Conservation (phyloP, 345 rosid genomes). For the Atalantia buxifolia region DNA sequence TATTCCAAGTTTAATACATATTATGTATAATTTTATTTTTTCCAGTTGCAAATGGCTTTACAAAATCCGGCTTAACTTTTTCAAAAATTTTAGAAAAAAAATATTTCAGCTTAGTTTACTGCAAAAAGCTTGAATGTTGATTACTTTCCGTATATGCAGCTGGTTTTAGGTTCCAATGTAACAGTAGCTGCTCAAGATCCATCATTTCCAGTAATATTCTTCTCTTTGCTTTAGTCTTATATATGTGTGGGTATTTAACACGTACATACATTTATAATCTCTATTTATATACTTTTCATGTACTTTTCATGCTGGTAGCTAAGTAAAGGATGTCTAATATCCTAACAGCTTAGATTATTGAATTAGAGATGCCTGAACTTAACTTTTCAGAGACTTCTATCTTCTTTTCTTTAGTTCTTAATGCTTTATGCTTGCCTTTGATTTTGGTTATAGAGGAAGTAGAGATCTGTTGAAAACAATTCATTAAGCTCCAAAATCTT, state of each 20-base stretch:
- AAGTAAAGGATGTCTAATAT: not conserved
- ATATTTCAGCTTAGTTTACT: not conserved
- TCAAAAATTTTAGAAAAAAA: not conserved
- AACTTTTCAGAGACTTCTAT: not conserved
- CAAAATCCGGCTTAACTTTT: not conserved
- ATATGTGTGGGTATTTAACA: not conserved
- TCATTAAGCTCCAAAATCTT: not conserved
- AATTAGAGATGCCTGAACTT: not conserved
- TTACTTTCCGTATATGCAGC: conserved; percentile 29
- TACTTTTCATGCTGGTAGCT: too few species aligned
- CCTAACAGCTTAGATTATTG: not conserved
- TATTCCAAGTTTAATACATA: not conserved
- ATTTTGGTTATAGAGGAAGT: not conserved
- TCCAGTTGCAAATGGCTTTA: not conserved
- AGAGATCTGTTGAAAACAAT: not conserved
- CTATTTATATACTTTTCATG: not conserved
- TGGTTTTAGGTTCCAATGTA: conserved; percentile 41
- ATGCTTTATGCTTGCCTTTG: not conserved
- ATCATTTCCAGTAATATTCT: conserved; percentile 44
- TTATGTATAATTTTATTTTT: not conserved
- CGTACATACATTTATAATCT: not conserved
- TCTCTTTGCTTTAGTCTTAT: not conserved
- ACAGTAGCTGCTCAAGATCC: conserved; percentile 46
- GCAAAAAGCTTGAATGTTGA: not conserved
- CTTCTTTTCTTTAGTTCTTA: not conserved